Base-by-base conservation (phyloP, 805 yeast species). In the Nakazawaea laoshanensis region DNA sequence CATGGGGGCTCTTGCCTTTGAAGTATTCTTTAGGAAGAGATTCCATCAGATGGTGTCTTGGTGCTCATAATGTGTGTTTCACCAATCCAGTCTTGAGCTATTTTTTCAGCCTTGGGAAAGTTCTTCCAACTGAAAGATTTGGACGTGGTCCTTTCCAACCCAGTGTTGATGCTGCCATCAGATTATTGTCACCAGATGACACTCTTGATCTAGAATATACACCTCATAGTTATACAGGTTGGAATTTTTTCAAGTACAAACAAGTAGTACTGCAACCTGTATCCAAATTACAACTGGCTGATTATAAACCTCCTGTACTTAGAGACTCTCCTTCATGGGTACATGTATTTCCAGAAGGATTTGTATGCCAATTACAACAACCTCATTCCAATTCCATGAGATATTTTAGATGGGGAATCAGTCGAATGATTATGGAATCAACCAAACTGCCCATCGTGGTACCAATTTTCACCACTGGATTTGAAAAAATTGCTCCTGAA, bases 61-160 rank as follows among this genome's bases (percentile, higher is more conserved):
- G 94, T 0, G 98, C 98, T 8, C 74, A 79, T 32, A 88, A 92
- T 52, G 73, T 89, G 24, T 89, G 97, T 51, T 89, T 92, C 55
- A 69, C 74, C 16, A 70, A 61, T 39, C 56, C 54, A 17, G 45
- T 64, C 3, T 51, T 69, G 2, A 55, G 75, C 7, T 64, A 49
- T 14, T 88, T 86, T 50, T 89, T 89, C 61, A 74, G 87, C 17
- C 55, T 86, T 39, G 98, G 98, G 3, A 88, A 88, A 55, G 79
- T 87, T n/a, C 59, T 89, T 39, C 72, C 89, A 1, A 84, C 95
- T 2, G 78, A 76, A 46, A 63, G 98, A 42, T 88, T 88, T 54
- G 97, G 97, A 1, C 74, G 67, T 16, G 96, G 97, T 0, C 95
- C 95, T 1, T 89, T 85, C 58, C 98, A 89, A 57, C 84, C 83